Base-by-base conservation (phyloP, 2,329 filamentous ascomycete genomes). In the Neofusicoccum laricinum region DNA sequence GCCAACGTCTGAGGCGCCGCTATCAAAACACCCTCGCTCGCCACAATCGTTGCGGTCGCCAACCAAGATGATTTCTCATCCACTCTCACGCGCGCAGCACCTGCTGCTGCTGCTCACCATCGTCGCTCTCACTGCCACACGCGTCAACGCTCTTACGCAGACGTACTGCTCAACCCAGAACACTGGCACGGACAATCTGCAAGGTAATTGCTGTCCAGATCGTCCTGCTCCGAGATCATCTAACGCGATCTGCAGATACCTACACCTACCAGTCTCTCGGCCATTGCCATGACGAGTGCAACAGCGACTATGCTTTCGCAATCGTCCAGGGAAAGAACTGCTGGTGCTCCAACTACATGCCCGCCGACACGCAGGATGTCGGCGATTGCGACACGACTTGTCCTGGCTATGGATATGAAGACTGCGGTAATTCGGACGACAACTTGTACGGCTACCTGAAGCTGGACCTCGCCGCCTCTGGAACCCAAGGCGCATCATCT, bases 301-400 rank as follows among this genome's bases (percentile, higher is more conserved):
- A 76, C 30, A 71, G 72, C 19, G 69, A 80, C 15, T 90, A 82
- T 68, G 89, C 90, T 43, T 91, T 88, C 67, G 90, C 89, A 68
- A 80, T 94, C 53, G 79, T 93, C 1, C 84, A 91, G 69, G 82
- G 77, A 15, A 79, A 85, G 36, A 76, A 82, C 59, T 94, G 91
- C 73, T 94, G 90, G 90, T 94, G 91, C 74, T 88, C 89, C 41
- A 84, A 92, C 73, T 88, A 88, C 70, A 81, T 82, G 2, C 91
- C 91, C 8, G 73, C 72, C 19, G 69, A 76, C 5, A 76, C 78
- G 65, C 61, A 69, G n/a, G 69, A 73, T 64, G 69, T 73, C 21
- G 68, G 69, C 67, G 79, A 79, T 57, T 94, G 91, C 76, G 76
- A 82, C 68, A 74, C 74, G 0, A 58, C 76, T 15, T 94, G 91